These are phyloP conservation scores for Eudorina sp. DNA, from an alignment of 139 green algal species.

Conservation along the genomic window DNA sequence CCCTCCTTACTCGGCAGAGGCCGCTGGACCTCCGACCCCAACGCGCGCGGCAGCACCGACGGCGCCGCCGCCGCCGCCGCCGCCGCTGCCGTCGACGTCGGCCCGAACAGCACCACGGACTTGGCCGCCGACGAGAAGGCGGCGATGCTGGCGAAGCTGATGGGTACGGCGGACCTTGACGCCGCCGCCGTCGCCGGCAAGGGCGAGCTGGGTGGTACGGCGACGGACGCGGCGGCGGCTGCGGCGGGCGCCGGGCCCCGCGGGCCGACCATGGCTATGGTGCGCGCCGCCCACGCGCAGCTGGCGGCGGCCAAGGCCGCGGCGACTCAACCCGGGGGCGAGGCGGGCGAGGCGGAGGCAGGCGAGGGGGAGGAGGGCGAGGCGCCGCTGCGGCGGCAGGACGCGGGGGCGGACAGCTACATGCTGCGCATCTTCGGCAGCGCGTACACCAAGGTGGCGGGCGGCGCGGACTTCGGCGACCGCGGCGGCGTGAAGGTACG, in stretches of 20 bases:
- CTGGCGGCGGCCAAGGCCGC: not conserved
- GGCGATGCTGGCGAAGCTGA: not conserved
- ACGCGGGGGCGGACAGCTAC: conserved; percentile 44
- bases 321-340: not conserved
- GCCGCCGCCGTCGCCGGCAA: not conserved
- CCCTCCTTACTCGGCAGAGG: not conserved
- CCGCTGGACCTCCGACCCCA: not conserved
- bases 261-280: conserved; percentile 42
- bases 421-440: conserved; percentile 51
- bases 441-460: conserved; percentile 47
- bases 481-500: not conserved
- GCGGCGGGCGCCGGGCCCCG: not conserved
- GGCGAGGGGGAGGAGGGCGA: not conserved
- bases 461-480: not conserved
- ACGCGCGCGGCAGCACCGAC: not conserved
- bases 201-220: too few species aligned
- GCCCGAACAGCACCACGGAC: not conserved
- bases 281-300: conserved; percentile 14
- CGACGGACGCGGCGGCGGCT: not conserved
- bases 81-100: not conserved
- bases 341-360: not conserved
- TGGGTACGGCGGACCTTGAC: not conserved
- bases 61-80: not conserved
- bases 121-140: not conserved
- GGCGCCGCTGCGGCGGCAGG: conserved; percentile 20